Evolutionary conservation across 176 grass and related monocot genomes (phyloP), one percentile per base, ranked within the genome.

Genomic region (Oryza australiensis): DNA sequence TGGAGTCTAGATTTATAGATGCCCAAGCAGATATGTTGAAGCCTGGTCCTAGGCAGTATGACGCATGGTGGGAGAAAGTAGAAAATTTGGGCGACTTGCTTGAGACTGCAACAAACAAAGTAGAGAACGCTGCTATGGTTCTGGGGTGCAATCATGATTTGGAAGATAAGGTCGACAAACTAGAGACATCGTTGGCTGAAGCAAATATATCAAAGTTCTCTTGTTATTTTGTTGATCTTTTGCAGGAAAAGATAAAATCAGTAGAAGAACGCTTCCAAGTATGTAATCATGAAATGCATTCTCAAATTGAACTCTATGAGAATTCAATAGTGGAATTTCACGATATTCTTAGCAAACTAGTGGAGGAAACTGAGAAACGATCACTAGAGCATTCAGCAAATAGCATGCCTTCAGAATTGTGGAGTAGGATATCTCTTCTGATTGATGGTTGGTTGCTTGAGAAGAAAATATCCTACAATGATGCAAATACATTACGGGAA

Each of bases 361-460:
- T 88, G 88, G 93, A 91, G 59, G 92, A 91, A 89, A 93, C 75
- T 65, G 79, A 91, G 82, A 91, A 86, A 83, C 74, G 26, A 51
- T 75, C 82, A 81, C 33, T 77, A 66, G 88, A 86, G 75, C 78
- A 75, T 82, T 62, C 82, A 49, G 76, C 73, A 32, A 86, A 89
- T 63, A 86, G 89, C 80, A 75, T 93, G 80, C 82, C 95, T 43
- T 85, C 62, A 12, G 84, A 91, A 76, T 84, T 98, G 30, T 98
- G 95, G 95, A 98, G 95, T 77, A 88, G 64, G 69, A 89, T 98
- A 64, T 86, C 77, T 53, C 88, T 98, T 76, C 42, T 92, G 79
- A 90, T 90, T 86, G 95, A 98, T 73, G 84, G 95, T 32, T 98
- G 90, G 95, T 95, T 91, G 12, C 88, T 98, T 76, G 95, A 98